Evolutionary conservation across 2,329 filamentous ascomycete species (phyloP), one percentile per base, ranked within the genome.

Genomic region (Periconia macrospinosa): DNA sequence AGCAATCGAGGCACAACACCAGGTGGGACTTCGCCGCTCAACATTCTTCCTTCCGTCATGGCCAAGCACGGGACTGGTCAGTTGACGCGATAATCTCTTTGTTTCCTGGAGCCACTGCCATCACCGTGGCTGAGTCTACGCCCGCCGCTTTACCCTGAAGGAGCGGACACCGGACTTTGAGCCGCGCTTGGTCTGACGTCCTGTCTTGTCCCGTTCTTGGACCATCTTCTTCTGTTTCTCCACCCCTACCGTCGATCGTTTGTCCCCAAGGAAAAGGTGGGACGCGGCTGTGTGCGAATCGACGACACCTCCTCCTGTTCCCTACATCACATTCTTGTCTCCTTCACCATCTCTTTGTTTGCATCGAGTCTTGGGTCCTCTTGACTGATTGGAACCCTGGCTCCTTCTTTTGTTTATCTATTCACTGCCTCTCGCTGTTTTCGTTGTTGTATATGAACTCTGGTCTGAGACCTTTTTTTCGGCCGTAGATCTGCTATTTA

Each of bases 351-450:
- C n/a, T 47, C 40, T 35, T 44, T 40, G 19, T n/a, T 52, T 50
- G 15, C 18, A 20, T 50, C 42, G 42, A 20, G 37, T 41, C 20
- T 14, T 51, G 47, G 58, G 62, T 60, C 55, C 52, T 59, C 60
- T 61, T 64, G 40, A 60, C 50, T 61, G 59, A 59, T 57, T 27
- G 53, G 53, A 37, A 58, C 55, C 49, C 54, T 49, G 52, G 47
- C 17, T 41, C 19, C 23, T 6, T 11, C 46, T 46, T 13, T 18
- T n/a, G 6, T 35, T 35, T 27, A 15, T 3, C 9, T 35, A 41
- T 13, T 50, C 42, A 15, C 14, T 6, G 13, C 45, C 30, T 19
- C 47, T 50, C 48, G 35, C 35, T 20, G 11, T 27, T 48, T 37
- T 37, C 15, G 11, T 37, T 37, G 11, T 37, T 37, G 33, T 37